Percentiles rank a stretch among this genome's conserved stretches.
These are phyloP conservation scores for Cladophialophora yegresii DNA, from an alignment of 2,329 filamentous ascomycete genomes.

Conservation along the genomic window DNA sequence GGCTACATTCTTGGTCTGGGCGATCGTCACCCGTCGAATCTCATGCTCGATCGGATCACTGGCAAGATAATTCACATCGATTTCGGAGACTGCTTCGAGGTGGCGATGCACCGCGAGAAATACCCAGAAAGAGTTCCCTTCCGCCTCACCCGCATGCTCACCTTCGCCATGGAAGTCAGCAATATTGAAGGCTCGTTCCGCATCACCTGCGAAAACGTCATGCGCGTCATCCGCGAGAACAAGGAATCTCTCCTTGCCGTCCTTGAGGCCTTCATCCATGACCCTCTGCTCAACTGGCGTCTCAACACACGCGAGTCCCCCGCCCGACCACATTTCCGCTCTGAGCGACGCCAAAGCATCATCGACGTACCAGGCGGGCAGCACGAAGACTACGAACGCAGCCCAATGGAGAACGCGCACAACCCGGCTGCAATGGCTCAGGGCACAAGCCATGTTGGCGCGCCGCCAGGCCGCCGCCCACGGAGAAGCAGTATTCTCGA, in stretches of 20 bases:
- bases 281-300: constrained; percentile 97
- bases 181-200: constrained; percentile 99
- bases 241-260: constrained; percentile 99
- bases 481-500: constrained; percentile 72
- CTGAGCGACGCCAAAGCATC: constrained; percentile 62
- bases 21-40: constrained; percentile 94
- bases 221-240: constrained; percentile 93
- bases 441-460: constrained; percentile 31
- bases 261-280: constrained; percentile 97
- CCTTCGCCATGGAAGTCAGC: constrained; percentile 99
- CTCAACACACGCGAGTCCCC: constrained; percentile 67
- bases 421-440: constrained; percentile 47
- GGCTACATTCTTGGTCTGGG: constrained; percentile 97
- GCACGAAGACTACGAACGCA: constrained; percentile 36
- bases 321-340: constrained; percentile 60
- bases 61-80: constrained; percentile 99
- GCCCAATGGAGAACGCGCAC: constrained; percentile 41
- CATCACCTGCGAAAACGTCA: constrained; percentile 97
- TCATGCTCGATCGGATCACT: constrained; percentile 94
- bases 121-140: constrained; percentile 97
- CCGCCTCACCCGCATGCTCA: constrained; percentile 96
- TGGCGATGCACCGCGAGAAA: constrained; percentile 99
- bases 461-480: constrained; percentile 47
- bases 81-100: constrained; percentile 99
- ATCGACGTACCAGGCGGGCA: constrained; percentile 47